Evolutionary conservation across 345 rosid species (phyloP), one percentile per base, ranked within the genome.

Genomic region (Xanthoceras sorbifolium): DNA sequence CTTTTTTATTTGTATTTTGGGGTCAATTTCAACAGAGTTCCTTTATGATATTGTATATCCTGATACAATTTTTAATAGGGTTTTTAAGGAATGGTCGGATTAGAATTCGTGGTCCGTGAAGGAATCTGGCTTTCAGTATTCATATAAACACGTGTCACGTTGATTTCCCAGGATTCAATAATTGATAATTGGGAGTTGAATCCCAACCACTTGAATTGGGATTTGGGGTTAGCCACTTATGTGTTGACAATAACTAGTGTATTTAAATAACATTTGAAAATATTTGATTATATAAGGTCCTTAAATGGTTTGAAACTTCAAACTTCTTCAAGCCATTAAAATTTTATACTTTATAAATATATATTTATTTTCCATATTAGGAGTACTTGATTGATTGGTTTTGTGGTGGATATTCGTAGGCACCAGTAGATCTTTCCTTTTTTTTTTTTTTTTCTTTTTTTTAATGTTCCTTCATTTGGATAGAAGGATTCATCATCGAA

Each of bases 131-230:
- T 59, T 60, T 57, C 26, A 32, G 64, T 11, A n/a, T 52, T 28
- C 1, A 22, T 6, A 20, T 0, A 17, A 73, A 67, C 82, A 64
- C 72, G 67, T 78, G 78, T 69, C 80, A 48, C 42, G 63, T 28
- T 69, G 71, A 52, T 79, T 20, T 67, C 8, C 52, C 1, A 54
- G 64, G 48, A 79, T 62, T 52, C 74, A 22, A 66, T 42, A 60
- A n/a, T 9, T 22, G 12, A 9, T 62, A 31, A 5, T 10, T 17
- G 67, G 63, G 36, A n/a, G 26, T 59, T 26, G 36, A 71, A 71
- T 77, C 44, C 61, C 64, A n/a, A 29, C 83, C 74, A 75, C 76
- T 6, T 10, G 11, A 20, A 67, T 40, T 57, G 17, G 57, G n/a
- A n/a, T n/a, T 63, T 52, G 48, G 62, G 44, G 38, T 44, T 36